Conservation (phyloP, 2,329 filamentous ascomycete genomes). For the Stachybotrys elegans region DNA sequence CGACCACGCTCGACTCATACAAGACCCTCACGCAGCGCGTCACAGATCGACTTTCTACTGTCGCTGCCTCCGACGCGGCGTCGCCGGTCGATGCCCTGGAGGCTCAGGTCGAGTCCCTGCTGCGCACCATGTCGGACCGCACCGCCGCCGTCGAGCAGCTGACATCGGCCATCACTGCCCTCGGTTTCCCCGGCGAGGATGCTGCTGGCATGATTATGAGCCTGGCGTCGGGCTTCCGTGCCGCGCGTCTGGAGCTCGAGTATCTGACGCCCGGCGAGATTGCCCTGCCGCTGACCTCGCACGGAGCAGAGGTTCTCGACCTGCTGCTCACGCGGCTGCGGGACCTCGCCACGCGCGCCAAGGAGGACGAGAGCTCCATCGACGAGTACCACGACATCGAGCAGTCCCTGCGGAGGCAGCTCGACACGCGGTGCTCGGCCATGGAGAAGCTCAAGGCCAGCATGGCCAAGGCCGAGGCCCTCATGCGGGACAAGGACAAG, state of each 20-base stretch:
- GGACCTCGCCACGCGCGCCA: slow-evolving; percentile 38
- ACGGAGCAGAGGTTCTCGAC: slow-evolving; percentile 51
- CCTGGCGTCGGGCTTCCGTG: slow-evolving; percentile 45
- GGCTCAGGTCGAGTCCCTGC: slow-evolving; percentile 33
- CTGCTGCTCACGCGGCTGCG: slow-evolving; percentile 47
- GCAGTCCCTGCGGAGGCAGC: slow-evolving; percentile 50
- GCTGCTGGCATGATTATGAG: slow-evolving; percentile 43
- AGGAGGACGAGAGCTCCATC: slow-evolving; percentile 47
- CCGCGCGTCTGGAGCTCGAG: slow-evolving; percentile 56
- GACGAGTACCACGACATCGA: slow-evolving; percentile 58
- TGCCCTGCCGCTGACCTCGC: slow-evolving; percentile 44
- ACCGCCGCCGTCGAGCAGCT: slow-evolving; percentile 42
- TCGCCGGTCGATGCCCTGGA: slow-evolving; percentile 30
- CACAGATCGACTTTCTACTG: slow-evolving; percentile 25
- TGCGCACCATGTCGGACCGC: slow-evolving; percentile 42
- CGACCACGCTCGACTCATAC: slow-evolving; percentile 42
- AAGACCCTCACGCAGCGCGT: slow-evolving; percentile 33
- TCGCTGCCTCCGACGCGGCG: slow-evolving; percentile 8
- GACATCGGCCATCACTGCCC: slow-evolving; percentile 35
- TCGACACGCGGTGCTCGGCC: slow-evolving; percentile 45
- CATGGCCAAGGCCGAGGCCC: slow-evolving; percentile 26
- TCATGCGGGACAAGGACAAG: slow-evolving; percentile 31
- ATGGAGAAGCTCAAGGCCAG: slow-evolving; percentile 44
- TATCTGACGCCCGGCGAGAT: slow-evolving; percentile 57
- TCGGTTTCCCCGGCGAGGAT: slow-evolving; percentile 48